These are phyloP conservation scores for Aspergillus indologenus DNA, from an alignment of 495 filamentous ascomycete species.

Conservation along the genomic window DNA sequence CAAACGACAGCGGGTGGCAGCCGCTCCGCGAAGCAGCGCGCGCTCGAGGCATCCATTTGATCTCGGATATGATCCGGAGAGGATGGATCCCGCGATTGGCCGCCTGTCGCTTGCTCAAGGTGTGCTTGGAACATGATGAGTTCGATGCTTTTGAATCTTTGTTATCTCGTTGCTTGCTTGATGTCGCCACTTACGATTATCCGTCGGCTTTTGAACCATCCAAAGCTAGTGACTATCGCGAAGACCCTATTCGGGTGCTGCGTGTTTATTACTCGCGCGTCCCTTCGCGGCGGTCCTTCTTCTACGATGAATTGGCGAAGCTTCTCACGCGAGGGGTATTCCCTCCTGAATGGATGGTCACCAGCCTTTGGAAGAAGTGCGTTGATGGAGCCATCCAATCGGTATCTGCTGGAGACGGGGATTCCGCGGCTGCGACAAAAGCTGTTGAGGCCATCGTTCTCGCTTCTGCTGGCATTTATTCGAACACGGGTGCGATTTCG, in stretches of 20 bases:
- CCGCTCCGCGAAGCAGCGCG: slow-evolving; percentile 62
- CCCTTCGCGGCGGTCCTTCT: slow-evolving; percentile 27
- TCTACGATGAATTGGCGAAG: slow-evolving; percentile 38
- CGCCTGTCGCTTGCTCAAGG: slow-evolving; percentile 34
- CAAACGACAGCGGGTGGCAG: slow-evolving; percentile 56
- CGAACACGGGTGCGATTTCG: background rate
- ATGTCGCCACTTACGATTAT: slow-evolving; percentile 26
- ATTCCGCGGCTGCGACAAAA: slow-evolving; percentile 34
- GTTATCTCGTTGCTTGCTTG: slow-evolving; percentile 33
- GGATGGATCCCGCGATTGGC: slow-evolving; percentile 36
- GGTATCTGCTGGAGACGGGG: slow-evolving; percentile 34
- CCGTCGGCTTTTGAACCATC: slow-evolving; percentile 32
- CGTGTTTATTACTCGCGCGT: slow-evolving; percentile 28
- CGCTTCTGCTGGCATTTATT: slow-evolving; percentile 27
- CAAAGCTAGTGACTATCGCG: slow-evolving; percentile 13
- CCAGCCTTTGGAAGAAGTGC: slow-evolving; percentile 39
- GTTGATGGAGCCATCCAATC: slow-evolving; percentile 44
- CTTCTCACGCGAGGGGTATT: slow-evolving; percentile 37
- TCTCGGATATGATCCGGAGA: slow-evolving; percentile 55
- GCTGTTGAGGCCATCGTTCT: slow-evolving; percentile 42
- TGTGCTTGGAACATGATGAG: slow-evolving; percentile 31
- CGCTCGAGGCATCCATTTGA: slow-evolving; percentile 60
- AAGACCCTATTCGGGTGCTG: slow-evolving; percentile 33
- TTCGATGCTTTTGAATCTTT: slow-evolving; percentile 38
- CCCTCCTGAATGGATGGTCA: slow-evolving; percentile 51